Evolutionary conservation across 176 grass and related monocot species (phyloP).

Genomic region (Avena atlantica): DNA sequence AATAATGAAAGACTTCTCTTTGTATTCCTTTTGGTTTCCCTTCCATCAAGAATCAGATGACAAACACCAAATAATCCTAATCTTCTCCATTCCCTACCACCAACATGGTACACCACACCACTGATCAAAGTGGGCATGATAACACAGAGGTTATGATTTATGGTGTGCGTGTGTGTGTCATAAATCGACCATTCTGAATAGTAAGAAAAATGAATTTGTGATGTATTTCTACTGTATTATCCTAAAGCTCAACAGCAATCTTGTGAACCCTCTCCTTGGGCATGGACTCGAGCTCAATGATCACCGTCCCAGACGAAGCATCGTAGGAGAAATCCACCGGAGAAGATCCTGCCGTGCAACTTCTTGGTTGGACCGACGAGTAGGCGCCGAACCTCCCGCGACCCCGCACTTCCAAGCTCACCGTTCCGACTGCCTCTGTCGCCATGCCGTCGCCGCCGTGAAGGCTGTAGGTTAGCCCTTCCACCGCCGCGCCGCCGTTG

Average conservation of each 20-base stretch:
- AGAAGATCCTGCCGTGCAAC: constrained; percentile 57
- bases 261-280: constrained; percentile 76
- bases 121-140: not conserved
- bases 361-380: constrained; percentile 66
- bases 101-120: not conserved
- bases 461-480: constrained; percentile 70
- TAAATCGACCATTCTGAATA: not conserved
- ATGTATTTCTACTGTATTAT: not conserved
- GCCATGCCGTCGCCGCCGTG: constrained; percentile 29
- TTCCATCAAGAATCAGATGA: constrained; percentile 10
- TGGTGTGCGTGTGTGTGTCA: not conserved
- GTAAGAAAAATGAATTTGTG: not conserved
- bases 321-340: constrained; percentile 74
- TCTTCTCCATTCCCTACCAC: not conserved
- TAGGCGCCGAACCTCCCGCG: constrained; percentile 78
- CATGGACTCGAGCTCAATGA: constrained; percentile 64
- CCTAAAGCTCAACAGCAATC: constrained; percentile 69
- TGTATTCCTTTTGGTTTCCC: not conserved
- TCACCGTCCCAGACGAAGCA: constrained; percentile 57
- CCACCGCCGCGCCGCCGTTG: constrained; percentile 80
- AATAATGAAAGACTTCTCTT: too few relatives aligned
- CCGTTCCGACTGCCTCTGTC: constrained; percentile 52
- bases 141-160: not conserved
- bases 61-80: not conserved
- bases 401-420: constrained; percentile 80